Evolutionary conservation across 805 yeast species (phyloP), one percentile per base, ranked within the genome.

Genomic region (Pichia phayaonensis): DNA sequence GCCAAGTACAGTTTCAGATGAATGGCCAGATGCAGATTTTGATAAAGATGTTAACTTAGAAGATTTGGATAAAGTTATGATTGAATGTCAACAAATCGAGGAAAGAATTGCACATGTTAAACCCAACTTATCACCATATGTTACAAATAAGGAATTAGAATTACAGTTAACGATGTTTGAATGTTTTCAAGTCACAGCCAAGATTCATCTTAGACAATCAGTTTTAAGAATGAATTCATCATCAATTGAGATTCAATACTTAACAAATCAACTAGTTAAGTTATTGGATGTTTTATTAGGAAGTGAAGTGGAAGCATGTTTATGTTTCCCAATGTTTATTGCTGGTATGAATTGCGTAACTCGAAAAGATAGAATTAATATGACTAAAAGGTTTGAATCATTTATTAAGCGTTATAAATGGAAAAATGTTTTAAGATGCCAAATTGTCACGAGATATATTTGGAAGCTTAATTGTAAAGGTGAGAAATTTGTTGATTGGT

Each of bases 321-420:
- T 86, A 16, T 83, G 86, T 40, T 86, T 87, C 64, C 95, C 95
- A 0, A 64, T 86, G 54, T 87, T 87, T 61, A 79, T 87, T 21
- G 84, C 89, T 1, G 95, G 92, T 1, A 76, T 86, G 60, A 82
- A 81, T 61, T 76, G 85, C 56, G 74, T 78, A 6, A 72, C 76
- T 0, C 61, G 60, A n/a, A 67, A 58, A n/a, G 83, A 79, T 55
- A 72, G 87, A 21, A 61, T 62, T n/a, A 61, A 66, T 43, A 80
- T 86, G 75, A 64, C 70, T 38, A 59, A 57, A 16, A 69, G 84
- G 52, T 76, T 84, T 53, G 77, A 77, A 21, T 76, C 71, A 31
- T 76, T 81, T 58, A 77, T 82, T 51, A 68, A 74, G 29, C 66
- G 86, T n/a, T 85, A 86, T 59, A 78, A 79, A 46, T 86, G 87